Conservation (phyloP, 257 asterid genomes). For the Solanum boliviense region DNA sequence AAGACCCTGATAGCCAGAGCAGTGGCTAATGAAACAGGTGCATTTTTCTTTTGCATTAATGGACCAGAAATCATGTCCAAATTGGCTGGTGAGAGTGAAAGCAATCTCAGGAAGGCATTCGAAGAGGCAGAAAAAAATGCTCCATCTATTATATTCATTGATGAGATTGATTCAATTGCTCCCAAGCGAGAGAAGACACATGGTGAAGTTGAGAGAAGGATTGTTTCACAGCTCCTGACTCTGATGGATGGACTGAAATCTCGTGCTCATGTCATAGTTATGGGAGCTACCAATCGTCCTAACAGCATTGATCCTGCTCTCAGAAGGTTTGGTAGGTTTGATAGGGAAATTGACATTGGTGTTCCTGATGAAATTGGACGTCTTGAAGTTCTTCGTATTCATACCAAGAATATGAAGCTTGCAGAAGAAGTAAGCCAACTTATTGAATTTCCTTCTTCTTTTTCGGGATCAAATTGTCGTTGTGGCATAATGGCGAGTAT, state of each 20-base stretch:
- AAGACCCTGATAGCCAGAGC: conserved; percentile 53
- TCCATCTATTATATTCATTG: conserved; percentile 46
- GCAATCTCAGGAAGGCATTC: conserved; percentile 55
- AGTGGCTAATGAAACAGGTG: conserved; percentile 57
- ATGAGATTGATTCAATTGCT: conserved; percentile 55
- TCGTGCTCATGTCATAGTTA: conserved; percentile 47
- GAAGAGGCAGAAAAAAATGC: conserved; percentile 68
- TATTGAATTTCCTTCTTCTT: background rate
- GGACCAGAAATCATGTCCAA: conserved; percentile 62
- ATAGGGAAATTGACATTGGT: conserved; percentile 56
- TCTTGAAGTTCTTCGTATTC: conserved; percentile 54
- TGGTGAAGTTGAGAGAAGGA: conserved; percentile 57
- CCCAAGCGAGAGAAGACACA: conserved; percentile 57
- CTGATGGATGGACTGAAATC: conserved; percentile 52
- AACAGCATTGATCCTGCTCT: conserved; percentile 55
- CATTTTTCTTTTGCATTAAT: conserved; percentile 49
- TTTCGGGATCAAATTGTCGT: background rate
- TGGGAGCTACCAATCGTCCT: conserved; percentile 56
- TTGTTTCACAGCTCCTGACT: conserved; percentile 48
- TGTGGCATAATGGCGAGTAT: background rate
- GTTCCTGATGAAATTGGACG: conserved; percentile 64
- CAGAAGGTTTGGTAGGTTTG: conserved; percentile 56
- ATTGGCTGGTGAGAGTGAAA: conserved; percentile 57
- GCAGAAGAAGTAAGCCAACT: conserved; percentile 32
- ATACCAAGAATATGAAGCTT: conserved; percentile 56